These are phyloP conservation scores for Diaporthe sp. DNA, from an alignment of 2,329 filamentous ascomycete species.

Conservation along the genomic window DNA sequence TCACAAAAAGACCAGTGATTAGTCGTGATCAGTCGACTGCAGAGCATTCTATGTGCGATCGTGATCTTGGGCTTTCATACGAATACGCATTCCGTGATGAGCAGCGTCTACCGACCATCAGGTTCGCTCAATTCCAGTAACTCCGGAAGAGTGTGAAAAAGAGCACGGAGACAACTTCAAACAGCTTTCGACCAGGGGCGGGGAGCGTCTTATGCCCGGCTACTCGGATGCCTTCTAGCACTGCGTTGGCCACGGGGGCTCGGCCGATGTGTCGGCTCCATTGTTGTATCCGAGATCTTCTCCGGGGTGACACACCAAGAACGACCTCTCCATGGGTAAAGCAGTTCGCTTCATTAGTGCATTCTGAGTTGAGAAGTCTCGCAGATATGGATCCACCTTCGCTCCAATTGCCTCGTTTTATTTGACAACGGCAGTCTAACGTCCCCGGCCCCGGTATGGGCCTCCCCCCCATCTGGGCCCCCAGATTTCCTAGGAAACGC, in stretches of 20 bases:
- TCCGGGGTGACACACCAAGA: not conserved
- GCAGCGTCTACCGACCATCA: too few relatives aligned
- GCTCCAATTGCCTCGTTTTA: too few relatives aligned
- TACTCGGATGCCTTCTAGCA: too few relatives aligned
- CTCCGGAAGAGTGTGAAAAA: not conserved
- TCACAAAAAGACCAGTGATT: not conserved
- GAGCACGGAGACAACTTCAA: rapidly evolving
- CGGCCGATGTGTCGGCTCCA: not conserved
- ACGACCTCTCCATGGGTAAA: too few relatives aligned
- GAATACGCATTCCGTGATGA: not conserved
- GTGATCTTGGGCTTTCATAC: not conserved
- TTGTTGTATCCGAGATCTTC: not conserved
- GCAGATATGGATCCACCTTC: not conserved
- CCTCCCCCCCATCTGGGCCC: too few relatives aligned
- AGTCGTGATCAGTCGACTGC: too few relatives aligned
- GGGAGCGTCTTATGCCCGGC: not conserved
- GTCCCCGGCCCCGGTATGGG: too few relatives aligned
- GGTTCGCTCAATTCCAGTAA: too few relatives aligned
- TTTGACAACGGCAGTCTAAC: too few relatives aligned
- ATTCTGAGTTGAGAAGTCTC: not conserved
- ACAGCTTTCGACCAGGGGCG: not conserved
- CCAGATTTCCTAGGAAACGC: too few relatives aligned
- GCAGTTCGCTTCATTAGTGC: not conserved
- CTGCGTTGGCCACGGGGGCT: too few relatives aligned
- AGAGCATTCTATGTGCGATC: not conserved